Evolutionary conservation across 2,329 filamentous ascomycete genomes (phyloP).

Genomic region (Penicillium sp.): DNA sequence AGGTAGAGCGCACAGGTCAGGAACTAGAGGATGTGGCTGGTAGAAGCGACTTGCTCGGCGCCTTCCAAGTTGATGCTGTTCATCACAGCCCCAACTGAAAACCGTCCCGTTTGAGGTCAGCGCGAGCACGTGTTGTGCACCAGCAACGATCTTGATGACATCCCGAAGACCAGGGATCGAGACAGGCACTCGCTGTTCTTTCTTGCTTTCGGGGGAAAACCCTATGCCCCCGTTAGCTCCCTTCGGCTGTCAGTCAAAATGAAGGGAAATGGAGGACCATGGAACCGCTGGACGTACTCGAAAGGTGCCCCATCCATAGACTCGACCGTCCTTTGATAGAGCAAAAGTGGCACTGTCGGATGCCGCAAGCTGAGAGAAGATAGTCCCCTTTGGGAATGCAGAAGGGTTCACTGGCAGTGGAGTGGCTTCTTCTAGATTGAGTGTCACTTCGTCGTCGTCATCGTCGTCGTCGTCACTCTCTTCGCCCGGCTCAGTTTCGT

Average conservation of each 20-base stretch:
- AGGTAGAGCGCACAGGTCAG: slow-evolving; percentile 2
- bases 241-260: neutral
- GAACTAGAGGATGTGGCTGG: neutral
- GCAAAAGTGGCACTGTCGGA: slow-evolving; percentile 5
- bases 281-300: slow-evolving; percentile 2
- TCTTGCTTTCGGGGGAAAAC: neutral
- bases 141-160: slow-evolving; percentile 1
- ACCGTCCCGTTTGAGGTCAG: slow-evolving; percentile 1
- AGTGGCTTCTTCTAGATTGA: slow-evolving; percentile 4
- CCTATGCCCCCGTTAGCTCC: slow-evolving; percentile 1
- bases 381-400: neutral
- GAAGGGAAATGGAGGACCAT: neutral
- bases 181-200: slow-evolving; percentile 3
- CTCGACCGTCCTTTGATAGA: neutral
- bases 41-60: slow-evolving; percentile 1
- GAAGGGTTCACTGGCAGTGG: slow-evolving; percentile 2
- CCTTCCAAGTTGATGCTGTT: slow-evolving; percentile 4
- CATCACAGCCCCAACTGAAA: slow-evolving; percentile 4
- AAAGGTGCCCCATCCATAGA: slow-evolving; percentile 7
- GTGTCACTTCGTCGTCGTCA: slow-evolving; percentile 2
- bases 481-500: neutral
- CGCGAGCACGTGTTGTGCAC: slow-evolving; percentile 2
- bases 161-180: neutral
- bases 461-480: neutral
- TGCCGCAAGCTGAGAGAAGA: slow-evolving; percentile 3